Evolutionary conservation across 2,329 filamentous ascomycete genomes (phyloP).

Genomic region (Mollisia scopiformis): DNA sequence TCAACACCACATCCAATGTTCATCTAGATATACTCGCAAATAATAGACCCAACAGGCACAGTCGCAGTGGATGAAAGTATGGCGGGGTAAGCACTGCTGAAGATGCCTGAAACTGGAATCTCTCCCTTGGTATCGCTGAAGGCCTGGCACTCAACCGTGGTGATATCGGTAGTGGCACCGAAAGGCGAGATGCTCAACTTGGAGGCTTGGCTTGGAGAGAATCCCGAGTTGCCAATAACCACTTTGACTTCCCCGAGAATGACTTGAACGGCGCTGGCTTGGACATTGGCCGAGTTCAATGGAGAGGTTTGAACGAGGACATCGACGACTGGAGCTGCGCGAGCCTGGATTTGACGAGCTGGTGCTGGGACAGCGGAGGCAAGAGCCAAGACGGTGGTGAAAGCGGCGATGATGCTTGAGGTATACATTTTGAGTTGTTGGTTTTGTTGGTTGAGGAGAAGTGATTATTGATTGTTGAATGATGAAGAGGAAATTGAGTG

Average conservation of each 20-base stretch:
- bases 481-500: slow-evolving; percentile 3
- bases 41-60: background rate
- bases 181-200: slow-evolving; percentile 9
- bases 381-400: slow-evolving; percentile 3
- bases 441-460: background rate
- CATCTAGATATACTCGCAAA: slow-evolving; percentile 4
- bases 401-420: slow-evolving; percentile 8
- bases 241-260: slow-evolving; percentile 1
- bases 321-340: slow-evolving; percentile 1
- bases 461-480: slow-evolving; percentile 1
- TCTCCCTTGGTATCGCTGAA: slow-evolving; percentile 1
- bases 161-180: slow-evolving; percentile 4
- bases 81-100: background rate
- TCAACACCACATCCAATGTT: background rate
- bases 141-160: slow-evolving; percentile 3
- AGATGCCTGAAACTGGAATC: background rate
- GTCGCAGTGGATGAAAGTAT: background rate
- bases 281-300: slow-evolving; percentile 1
- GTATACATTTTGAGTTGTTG: slow-evolving; percentile 4
- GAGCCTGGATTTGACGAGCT: background rate
- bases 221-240: background rate
- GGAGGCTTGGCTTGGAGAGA: slow-evolving; percentile 2
- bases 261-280: slow-evolving; percentile 3
- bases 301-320: slow-evolving; percentile 5
- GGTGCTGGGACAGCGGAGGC: background rate